Evolutionary conservation across 2,329 filamentous ascomycete species (phyloP), one percentile per base, ranked within the genome.

Genomic region (Trichoderma pleuroti): DNA sequence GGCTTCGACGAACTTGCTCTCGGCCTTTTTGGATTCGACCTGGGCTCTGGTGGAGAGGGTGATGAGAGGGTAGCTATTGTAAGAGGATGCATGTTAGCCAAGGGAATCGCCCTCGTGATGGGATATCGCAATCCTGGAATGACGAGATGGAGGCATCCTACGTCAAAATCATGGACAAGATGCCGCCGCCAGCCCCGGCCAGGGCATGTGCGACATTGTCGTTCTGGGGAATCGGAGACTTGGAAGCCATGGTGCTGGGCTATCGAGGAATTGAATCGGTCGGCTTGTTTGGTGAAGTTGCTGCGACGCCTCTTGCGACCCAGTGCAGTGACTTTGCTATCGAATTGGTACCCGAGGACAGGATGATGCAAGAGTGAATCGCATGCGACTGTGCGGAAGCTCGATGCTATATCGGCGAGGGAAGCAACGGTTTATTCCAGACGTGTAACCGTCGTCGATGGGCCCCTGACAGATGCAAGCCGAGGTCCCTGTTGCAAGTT

Each of bases 121-220:
- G 39, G 46, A 52, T 11, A 3, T 30, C 30, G 32, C 24, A 24
- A 21, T 42, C 12, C 11, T 18, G 24, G n/a, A n/a, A n/a, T 21
- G 7, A 61, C 18, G 52, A 69, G 59, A 24, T 30, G 32, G n/a
- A 49, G 63, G 18, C 60, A 39, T 26, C 86, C 73, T 88, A 97
- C 90, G 96, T 99, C 82, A 99, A 84, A 76, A 94, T 88, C 93
- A 98, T 99, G 76, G 96, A 97, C 71, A 98, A 84, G 71, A 99
- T 91, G 72, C 96, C 96, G 75, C 96, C 96, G 75, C 96, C 96
- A 64, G 94, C 93, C 75, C 95, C 95, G 70, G 94, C 93, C 71
- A 98, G 88, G 72, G 95, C 95, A 84, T 98, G 95, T 70, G 95
- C 94, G 79, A 98, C 93, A 85, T 98, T 98, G 86, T 98, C 95